phyloP scores from a whole-genome alignment of 768 basidiomycete species.

The Paxillus involutus region DNA sequence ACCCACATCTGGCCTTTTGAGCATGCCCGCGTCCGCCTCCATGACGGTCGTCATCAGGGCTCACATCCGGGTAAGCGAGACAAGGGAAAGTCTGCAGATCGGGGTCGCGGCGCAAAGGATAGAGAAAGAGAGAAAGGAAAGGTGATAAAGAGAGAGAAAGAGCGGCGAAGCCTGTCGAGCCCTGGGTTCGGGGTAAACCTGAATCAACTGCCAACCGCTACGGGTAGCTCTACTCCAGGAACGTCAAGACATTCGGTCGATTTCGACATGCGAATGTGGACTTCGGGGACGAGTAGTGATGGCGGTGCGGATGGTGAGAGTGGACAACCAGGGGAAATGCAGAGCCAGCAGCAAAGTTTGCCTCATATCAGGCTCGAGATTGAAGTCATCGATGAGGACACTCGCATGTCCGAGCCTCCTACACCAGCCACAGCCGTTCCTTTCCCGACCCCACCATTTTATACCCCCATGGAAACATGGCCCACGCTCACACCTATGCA shows the following conservation, averaged over 20 bases:
- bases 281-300: neutral
- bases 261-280: constrained; percentile 6
- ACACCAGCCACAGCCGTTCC: constrained; percentile 24
- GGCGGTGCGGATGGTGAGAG: neutral
- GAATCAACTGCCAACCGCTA: neutral
- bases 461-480: constrained; percentile 26
- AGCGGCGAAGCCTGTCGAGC: constrained; percentile 19
- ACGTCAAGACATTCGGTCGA: constrained; percentile 7
- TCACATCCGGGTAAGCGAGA: constrained; percentile 26
- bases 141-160: neutral
- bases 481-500: constrained; percentile 13
- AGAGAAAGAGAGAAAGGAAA: constrained; percentile 3
- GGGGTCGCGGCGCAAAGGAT: constrained; percentile 13
- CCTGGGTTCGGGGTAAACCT: constrained; percentile 7
- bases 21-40: constrained; percentile 83
- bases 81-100: constrained; percentile 17
- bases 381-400: constrained; percentile 20
- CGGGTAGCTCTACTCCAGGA: neutral
- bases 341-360: constrained; percentile 1
- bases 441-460: constrained; percentile 23
- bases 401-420: constrained; percentile 16
- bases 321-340: neutral
- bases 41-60: constrained; percentile 34
- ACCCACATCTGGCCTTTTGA: constrained; percentile 98
- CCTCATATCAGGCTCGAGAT: constrained; percentile 24